phyloP scores from a whole-genome alignment of 345 rosid species.

The Brassica cretica region DNA sequence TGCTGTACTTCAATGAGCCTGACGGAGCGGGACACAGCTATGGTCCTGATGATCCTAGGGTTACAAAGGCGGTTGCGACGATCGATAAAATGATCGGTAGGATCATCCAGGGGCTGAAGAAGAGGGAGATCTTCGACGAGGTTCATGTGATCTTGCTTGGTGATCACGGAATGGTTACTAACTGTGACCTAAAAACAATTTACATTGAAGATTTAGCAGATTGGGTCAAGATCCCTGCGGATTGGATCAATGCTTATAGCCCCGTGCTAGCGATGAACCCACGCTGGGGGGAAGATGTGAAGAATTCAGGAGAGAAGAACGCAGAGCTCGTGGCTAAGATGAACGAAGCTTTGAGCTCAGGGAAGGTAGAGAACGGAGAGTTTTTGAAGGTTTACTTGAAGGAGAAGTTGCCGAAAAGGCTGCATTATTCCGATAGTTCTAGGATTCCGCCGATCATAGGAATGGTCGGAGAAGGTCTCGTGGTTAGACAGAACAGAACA shows the following conservation, averaged over 20 bases:
- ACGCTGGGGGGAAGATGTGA: constrained; percentile 39
- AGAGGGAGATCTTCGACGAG: constrained; percentile 70
- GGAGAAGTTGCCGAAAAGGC: constrained; percentile 74
- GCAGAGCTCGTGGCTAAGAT: constrained; percentile 64
- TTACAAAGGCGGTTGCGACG: constrained; percentile 61
- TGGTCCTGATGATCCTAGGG: constrained; percentile 81
- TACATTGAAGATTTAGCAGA: constrained; percentile 67
- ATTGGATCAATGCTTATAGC: constrained; percentile 62
- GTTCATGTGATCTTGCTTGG: constrained; percentile 78
- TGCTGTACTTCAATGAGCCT: constrained; percentile 77
- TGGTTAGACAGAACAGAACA: constrained; percentile 65
- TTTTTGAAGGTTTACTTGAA: constrained; percentile 66
- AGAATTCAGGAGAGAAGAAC: constrained; percentile 19
- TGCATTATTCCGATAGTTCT: constrained; percentile 67
- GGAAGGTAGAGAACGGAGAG: constrained; percentile 70
- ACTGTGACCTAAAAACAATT: constrained; percentile 68
- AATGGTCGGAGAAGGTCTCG: constrained; percentile 66
- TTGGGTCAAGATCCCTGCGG: constrained; percentile 61
- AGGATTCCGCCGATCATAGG: constrained; percentile 81
- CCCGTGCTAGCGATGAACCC: constrained; percentile 83
- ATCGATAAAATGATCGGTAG: constrained; percentile 74
- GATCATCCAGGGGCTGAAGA: constrained; percentile 71
- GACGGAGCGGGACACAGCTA: constrained; percentile 86
- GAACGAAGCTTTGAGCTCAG: constrained; percentile 69
- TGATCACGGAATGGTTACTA: constrained; percentile 95